Evolutionary conservation across 495 filamentous ascomycete genomes (phyloP).

Genomic region (Penicillium diatomitis): DNA sequence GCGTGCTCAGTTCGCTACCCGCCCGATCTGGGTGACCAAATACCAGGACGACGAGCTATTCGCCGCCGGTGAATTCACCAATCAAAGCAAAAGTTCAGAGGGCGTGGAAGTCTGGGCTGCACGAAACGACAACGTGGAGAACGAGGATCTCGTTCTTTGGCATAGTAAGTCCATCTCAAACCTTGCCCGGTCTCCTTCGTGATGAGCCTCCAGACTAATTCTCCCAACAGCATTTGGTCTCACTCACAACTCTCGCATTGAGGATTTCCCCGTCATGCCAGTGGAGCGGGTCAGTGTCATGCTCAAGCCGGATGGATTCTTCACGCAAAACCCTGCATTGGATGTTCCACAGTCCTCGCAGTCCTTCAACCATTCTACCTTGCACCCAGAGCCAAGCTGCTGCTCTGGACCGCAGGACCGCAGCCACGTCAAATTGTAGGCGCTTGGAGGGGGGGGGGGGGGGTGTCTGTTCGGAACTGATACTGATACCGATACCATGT

Average conservation of each 20-base stretch:
- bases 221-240: slow-evolving; percentile 43
- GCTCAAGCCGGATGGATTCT: slow-evolving; percentile 70
- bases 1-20: slow-evolving; percentile 75
- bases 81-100: slow-evolving; percentile 60
- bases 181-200: background rate
- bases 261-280: slow-evolving; percentile 63
- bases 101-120: slow-evolving; percentile 35
- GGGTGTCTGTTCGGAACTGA: background rate
- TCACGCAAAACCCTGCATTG: slow-evolving; percentile 62
- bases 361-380: slow-evolving; percentile 29
- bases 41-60: slow-evolving; percentile 76
- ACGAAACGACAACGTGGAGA: slow-evolving; percentile 39
- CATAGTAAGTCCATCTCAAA: slow-evolving; percentile 24
- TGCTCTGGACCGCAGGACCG: slow-evolving; percentile 21
- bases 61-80: slow-evolving; percentile 78
- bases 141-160: slow-evolving; percentile 36
- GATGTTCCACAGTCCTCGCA: slow-evolving; percentile 48
- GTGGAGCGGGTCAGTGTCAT: slow-evolving; percentile 37
- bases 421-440: slow-evolving; percentile 23
- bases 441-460: background rate
- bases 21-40: slow-evolving; percentile 73
- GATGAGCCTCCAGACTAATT: background rate
- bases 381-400: slow-evolving; percentile 29
- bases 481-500: background rate
- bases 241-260: slow-evolving; percentile 49